Evolutionary conservation across 192 early-diverging fungal species (phyloP).

Genomic region (Backusella parvicylindrica): DNA sequence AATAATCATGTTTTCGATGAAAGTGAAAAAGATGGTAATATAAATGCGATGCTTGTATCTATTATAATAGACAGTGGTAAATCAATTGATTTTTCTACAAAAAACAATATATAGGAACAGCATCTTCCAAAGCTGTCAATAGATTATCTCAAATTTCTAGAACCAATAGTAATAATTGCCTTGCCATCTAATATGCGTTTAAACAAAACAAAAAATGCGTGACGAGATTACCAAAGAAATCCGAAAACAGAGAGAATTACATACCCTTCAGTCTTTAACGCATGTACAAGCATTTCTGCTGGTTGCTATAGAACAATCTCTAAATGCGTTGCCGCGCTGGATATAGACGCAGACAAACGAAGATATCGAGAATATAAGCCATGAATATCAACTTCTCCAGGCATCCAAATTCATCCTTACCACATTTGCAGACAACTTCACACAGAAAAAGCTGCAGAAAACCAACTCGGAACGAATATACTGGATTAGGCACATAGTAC

Average conservation of each 20-base stretch:
- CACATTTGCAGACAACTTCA: background rate
- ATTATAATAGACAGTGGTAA: background rate
- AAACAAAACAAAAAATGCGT: background rate
- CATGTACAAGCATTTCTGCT: background rate
- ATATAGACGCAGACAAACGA: background rate
- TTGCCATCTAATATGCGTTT: background rate
- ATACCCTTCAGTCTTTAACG: background rate
- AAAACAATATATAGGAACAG: background rate
- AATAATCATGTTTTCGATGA: no score
- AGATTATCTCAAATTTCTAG: background rate
- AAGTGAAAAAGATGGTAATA: background rate
- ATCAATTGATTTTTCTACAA: background rate
- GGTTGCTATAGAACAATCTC: background rate
- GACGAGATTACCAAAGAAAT: background rate
- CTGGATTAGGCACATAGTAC: constrained; percentile 6
- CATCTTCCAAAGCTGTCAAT: background rate
- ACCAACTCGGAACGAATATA: background rate
- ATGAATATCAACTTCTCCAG: background rate
- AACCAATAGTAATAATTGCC: background rate
- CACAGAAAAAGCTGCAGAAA: background rate
- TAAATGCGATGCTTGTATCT: background rate
- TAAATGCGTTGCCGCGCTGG: background rate
- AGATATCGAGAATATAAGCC: background rate
- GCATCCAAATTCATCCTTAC: background rate
- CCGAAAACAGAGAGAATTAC: background rate